A percentile compares a stretch with the other conserved stretches of the same genome.
Conservation (phyloP, 805 yeast genomes). For the Wickerhamiella kurtzmanii region DNA sequence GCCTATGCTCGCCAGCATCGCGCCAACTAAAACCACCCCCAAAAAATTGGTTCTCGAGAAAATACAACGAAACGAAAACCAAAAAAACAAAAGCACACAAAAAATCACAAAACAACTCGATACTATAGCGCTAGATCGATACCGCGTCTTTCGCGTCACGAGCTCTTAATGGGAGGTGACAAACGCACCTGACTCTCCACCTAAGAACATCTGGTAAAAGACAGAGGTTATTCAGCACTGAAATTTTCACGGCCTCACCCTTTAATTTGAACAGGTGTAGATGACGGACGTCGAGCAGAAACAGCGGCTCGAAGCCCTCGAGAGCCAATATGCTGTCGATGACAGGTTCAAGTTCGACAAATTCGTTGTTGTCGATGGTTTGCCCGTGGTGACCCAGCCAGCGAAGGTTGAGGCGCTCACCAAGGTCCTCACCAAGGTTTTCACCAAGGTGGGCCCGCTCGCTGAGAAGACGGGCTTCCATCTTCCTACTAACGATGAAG, state of each 20-base stretch:
- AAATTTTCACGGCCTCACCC: not conserved
- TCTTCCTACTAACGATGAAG: slow-evolving; percentile 61
- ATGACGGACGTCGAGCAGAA: not conserved
- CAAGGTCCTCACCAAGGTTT: slow-evolving; percentile 73
- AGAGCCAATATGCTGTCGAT: slow-evolving; percentile 53
- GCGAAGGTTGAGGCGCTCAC: slow-evolving; percentile 69
- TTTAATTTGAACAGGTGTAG: not conserved
- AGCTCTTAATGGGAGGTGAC: too few relatives aligned
- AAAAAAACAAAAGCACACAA: too few relatives aligned
- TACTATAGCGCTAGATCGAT: too few relatives aligned
- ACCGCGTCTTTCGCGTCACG: too few relatives aligned
- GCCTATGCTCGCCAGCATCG: too few relatives aligned
- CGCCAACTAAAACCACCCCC: too few relatives aligned
- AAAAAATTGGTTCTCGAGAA: too few relatives aligned
- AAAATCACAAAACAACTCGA: too few relatives aligned
- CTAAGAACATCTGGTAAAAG: too few relatives aligned
- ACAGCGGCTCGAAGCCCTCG: slow-evolving; percentile 41
- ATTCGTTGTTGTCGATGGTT: slow-evolving; percentile 83
- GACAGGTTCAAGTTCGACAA: slow-evolving; percentile 53
- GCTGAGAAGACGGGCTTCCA: slow-evolving; percentile 44
- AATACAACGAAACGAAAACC: too few relatives aligned
- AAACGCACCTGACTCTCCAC: too few relatives aligned
- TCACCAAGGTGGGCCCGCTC: slow-evolving; percentile 65
- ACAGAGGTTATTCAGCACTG: not conserved
- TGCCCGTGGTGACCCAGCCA: slow-evolving; percentile 80